Conservation (phyloP, 768 basidiomycete species). For the Lactarius pseudohatsudake region DNA sequence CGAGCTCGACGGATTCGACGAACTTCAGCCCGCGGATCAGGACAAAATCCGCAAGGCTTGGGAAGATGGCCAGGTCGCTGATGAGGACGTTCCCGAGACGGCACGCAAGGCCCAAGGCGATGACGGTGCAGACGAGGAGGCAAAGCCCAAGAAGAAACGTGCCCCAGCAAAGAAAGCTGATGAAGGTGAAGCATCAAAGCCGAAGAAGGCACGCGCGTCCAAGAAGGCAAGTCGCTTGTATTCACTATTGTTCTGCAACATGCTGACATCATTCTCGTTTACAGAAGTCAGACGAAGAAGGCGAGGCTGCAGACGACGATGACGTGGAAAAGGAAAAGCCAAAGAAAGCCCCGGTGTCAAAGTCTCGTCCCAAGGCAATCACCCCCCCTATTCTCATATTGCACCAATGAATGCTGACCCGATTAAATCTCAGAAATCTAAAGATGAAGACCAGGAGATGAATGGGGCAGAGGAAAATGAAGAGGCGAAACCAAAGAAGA, state of each 20-base stretch:
- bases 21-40: conserved; percentile 66
- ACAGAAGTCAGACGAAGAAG: conserved; percentile 36
- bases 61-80: conserved; percentile 74
- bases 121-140: conserved; percentile 44
- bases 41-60: conserved; percentile 69
- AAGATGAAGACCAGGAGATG: conserved; percentile 55
- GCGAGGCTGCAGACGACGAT: conserved; percentile 41
- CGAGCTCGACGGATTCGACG: conserved; percentile 86
- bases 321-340: conserved; percentile 53
- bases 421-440: conserved; percentile 39
- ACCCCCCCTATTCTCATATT: not conserved
- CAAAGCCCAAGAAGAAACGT: conserved; percentile 33
- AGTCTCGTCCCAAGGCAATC: conserved; percentile 20
- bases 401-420: not conserved
- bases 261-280: conserved; percentile 8
- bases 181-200: conserved; percentile 39
- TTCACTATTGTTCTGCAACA: not conserved
- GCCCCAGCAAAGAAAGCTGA: conserved; percentile 34
- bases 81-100: conserved; percentile 77
- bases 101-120: conserved; percentile 57
- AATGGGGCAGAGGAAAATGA: conserved; percentile 41
- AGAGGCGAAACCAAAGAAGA: conserved; percentile 38
- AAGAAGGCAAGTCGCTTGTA: conserved; percentile 28
- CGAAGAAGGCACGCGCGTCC: conserved; percentile 35
- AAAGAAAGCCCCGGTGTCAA: conserved; percentile 51